Conservation (phyloP, 176 grass and related monocot genomes). For the Oryza australiensis region DNA sequence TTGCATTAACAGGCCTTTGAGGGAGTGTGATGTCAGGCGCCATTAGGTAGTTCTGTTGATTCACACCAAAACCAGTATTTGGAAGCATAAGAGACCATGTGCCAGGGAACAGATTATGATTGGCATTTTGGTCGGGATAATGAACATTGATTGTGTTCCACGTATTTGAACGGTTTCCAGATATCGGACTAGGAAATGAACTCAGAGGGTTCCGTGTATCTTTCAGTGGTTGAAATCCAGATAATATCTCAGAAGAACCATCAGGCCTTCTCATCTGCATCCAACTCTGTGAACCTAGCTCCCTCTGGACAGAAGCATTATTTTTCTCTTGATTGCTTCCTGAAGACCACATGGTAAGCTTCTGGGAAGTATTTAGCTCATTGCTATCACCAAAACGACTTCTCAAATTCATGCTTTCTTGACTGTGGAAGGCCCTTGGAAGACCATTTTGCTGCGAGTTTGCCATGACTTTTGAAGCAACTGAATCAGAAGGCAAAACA, state of each 20-base stretch:
- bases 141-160: constrained; percentile 36
- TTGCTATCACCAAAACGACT: constrained; percentile 25
- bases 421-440: constrained; percentile 59
- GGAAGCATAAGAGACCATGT: constrained; percentile 51
- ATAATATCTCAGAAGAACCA: constrained; percentile 36
- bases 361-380: constrained; percentile 41
- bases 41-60: constrained; percentile 14
- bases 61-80: constrained; percentile 29
- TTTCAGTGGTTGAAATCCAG: constrained; percentile 48
- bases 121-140: constrained; percentile 40
- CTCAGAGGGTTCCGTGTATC: constrained; percentile 24
- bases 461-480: constrained; percentile 49
- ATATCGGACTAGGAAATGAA: constrained; percentile 44
- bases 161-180: constrained; percentile 25
- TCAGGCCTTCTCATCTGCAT: constrained; percentile 32
- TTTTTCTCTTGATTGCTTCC: constrained; percentile 44
- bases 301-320: constrained; percentile 22
- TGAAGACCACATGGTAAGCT: constrained; percentile 51
- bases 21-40: constrained; percentile 8
- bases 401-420: constrained; percentile 54
- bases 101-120: constrained; percentile 35
- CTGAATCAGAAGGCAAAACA: constrained; percentile 33
- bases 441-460: constrained; percentile 47
- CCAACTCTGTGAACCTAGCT: constrained; percentile 22
- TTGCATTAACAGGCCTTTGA: constrained; percentile 39